A percentile compares a stretch with the other conserved stretches of the same genome.
Evolutionary conservation across 148 eudicot species (phyloP).

Genomic region (Chenopodium formosanum): DNA sequence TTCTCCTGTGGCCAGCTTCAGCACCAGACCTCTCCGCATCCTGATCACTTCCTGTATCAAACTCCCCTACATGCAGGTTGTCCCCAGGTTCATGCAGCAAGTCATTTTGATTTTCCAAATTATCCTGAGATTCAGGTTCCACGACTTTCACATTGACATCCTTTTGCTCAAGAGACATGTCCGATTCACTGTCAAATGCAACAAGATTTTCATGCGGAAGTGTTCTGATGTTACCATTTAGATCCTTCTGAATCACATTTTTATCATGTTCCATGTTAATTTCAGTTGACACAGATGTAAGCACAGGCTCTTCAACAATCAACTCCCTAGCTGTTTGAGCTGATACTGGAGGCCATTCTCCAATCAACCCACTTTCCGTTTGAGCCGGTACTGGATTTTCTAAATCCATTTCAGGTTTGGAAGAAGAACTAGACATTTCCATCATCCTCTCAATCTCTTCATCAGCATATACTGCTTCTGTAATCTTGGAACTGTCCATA

Average conservation of each 20-base stretch:
- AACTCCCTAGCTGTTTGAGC: constrained; percentile 19
- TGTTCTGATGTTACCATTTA: constrained; percentile 19
- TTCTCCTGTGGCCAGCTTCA: constrained; percentile 42
- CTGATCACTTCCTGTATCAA: constrained; percentile 20
- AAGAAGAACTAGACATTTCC: constrained; percentile 29
- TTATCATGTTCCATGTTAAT: constrained; percentile 32
- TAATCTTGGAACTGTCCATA: constrained; percentile 16
- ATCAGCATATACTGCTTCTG: constrained; percentile 11
- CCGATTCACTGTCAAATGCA: constrained; percentile 28
- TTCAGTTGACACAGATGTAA: constrained; percentile 28
- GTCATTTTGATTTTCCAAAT: constrained; percentile 29
- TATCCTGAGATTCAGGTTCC: constrained; percentile 32
- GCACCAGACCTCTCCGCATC: constrained; percentile 30
- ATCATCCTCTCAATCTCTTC: constrained; percentile 34
- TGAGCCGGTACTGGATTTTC: constrained; percentile 22
- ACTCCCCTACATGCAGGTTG: constrained; percentile 26
- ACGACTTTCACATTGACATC: constrained; percentile 29
- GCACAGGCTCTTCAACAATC: constrained; percentile 32
- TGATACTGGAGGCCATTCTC: constrained; percentile 29
- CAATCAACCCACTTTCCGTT: constrained; percentile 17
- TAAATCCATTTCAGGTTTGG: constrained; percentile 27
- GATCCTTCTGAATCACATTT: constrained; percentile 24
- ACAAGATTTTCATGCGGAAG: constrained; percentile 18
- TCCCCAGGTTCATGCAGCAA: constrained; percentile 18
- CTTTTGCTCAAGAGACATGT: constrained; percentile 26